Conservation (phyloP, 2,329 filamentous ascomycete species). For the Colletotrichum sp. region DNA sequence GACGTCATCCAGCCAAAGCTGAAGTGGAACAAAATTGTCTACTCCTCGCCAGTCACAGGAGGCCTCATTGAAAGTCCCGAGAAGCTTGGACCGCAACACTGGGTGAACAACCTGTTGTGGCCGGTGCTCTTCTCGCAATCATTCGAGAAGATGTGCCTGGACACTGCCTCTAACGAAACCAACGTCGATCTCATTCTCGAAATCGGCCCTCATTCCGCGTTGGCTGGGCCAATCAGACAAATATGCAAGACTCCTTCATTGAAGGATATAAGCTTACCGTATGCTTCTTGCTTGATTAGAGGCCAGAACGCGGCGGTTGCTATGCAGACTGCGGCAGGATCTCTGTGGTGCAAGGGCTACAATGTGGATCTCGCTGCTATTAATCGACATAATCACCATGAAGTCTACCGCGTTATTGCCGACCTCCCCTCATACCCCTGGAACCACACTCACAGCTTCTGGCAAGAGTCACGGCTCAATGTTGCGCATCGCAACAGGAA, state of each 20-base stretch:
- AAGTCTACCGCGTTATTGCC: not conserved
- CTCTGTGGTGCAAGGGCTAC: not conserved
- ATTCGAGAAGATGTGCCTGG: not conserved
- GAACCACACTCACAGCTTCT: constrained; percentile 19
- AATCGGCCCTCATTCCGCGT: constrained; percentile 53
- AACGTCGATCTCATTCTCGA: constrained; percentile 46
- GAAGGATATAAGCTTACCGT: not conserved
- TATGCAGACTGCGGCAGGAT: not conserved
- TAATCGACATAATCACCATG: constrained; percentile 17
- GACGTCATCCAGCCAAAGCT: not conserved
- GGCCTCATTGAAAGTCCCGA: constrained; percentile 26
- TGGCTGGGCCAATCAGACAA: constrained; percentile 55
- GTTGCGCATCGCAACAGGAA: constrained; percentile 8
- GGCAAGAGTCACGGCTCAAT: constrained; percentile 10
- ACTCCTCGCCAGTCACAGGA: constrained; percentile 8
- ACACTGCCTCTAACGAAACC: not conserved
- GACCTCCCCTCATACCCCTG: constrained; percentile 24
- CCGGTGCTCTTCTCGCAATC: constrained; percentile 1
- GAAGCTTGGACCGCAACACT: not conserved
- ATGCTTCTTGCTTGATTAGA: not conserved
- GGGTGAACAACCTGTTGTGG: constrained; percentile 2
- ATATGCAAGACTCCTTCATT: constrained; percentile 40
- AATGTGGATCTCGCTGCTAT: not conserved
- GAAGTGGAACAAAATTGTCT: constrained; percentile 31
- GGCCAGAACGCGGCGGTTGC: not conserved